Percentiles rank a stretch among this genome's conserved stretches.
phyloP scores from a whole-genome alignment of 2,329 filamentous ascomycete species.

The Biscogniauxia marginata region DNA sequence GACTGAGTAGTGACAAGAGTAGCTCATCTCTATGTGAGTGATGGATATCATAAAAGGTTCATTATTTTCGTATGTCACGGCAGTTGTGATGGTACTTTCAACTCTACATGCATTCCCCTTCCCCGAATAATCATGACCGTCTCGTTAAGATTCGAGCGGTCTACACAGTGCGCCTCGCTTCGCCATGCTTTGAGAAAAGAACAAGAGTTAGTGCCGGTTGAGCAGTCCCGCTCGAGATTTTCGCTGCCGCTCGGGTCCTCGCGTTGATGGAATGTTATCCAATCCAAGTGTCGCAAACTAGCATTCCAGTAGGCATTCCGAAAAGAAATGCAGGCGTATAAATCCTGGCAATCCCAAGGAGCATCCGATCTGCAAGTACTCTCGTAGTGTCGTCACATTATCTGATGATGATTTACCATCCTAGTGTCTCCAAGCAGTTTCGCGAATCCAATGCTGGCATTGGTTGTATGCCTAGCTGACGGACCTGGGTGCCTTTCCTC shows the following conservation, averaged over 20 bases:
- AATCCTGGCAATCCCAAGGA: neutral
- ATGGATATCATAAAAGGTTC: neutral
- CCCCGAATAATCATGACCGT: constrained; percentile 1
- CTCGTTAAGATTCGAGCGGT: constrained; percentile 5
- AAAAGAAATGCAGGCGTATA: constrained; percentile 14
- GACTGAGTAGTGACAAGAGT: neutral
- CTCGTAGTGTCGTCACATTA: neutral
- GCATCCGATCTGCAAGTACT: neutral
- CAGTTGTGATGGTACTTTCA: constrained; percentile 14
- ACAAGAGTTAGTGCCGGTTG: constrained; percentile 4
- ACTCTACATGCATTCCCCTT: constrained; percentile 20
- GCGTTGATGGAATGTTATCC: constrained; percentile 8
- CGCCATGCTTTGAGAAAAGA: constrained; percentile 26
- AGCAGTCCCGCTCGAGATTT: constrained; percentile 1
- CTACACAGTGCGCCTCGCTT: constrained; percentile 22
- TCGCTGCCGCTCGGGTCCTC: neutral
- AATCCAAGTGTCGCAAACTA: constrained; percentile 1
- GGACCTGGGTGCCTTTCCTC: constrained; percentile 58
- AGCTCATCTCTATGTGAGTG: neutral
- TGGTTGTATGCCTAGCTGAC: constrained; percentile 57
- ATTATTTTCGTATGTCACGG: neutral
- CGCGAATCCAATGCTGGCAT: constrained; percentile 55
- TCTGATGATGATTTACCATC: constrained; percentile 42
- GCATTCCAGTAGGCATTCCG: constrained; percentile 7
- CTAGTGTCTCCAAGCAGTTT: constrained; percentile 56